A percentile compares a stretch with the other conserved stretches of the same genome.
phyloP scores from a whole-genome alignment of 2,329 filamentous ascomycete genomes.

The Pyricularia pennisetigena region DNA sequence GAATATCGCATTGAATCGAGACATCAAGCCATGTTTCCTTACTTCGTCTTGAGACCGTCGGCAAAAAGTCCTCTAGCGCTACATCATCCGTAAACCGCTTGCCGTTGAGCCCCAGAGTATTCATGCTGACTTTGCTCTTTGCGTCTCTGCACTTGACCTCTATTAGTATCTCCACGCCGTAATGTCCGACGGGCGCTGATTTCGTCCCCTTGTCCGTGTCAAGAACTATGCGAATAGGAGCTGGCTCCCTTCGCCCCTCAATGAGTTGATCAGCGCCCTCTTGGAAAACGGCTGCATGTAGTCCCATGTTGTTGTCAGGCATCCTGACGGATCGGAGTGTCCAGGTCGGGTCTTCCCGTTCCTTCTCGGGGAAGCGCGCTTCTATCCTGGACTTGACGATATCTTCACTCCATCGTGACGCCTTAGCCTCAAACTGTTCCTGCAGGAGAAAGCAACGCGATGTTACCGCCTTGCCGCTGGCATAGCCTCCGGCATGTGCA shows the following conservation, averaged over 20 bases:
- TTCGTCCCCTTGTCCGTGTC: slow-evolving; percentile 60
- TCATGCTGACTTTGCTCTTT: slow-evolving; percentile 34
- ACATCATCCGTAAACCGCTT: slow-evolving; percentile 66
- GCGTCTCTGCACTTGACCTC: slow-evolving; percentile 46
- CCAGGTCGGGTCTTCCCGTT: slow-evolving; percentile 75
- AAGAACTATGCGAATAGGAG: slow-evolving; percentile 61
- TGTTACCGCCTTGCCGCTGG: slow-evolving; percentile 39
- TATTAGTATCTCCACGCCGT: slow-evolving; percentile 61
- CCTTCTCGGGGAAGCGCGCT: slow-evolving; percentile 70
- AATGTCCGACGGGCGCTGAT: slow-evolving; percentile 55
- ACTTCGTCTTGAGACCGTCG: slow-evolving; percentile 66
- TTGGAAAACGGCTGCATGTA: slow-evolving; percentile 63
- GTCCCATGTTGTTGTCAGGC: slow-evolving; percentile 46
- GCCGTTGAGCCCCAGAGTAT: slow-evolving; percentile 55
- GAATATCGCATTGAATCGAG: neutral
- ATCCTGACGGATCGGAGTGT: slow-evolving; percentile 62
- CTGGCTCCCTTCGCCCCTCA: slow-evolving; percentile 56
- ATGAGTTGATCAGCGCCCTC: slow-evolving; percentile 53
- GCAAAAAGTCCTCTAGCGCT: slow-evolving; percentile 60
- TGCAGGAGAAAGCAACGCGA: slow-evolving; percentile 62
- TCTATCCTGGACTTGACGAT: slow-evolving; percentile 80
- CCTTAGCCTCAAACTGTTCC: slow-evolving; percentile 69
- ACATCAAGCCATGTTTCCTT: slow-evolving; percentile 20
- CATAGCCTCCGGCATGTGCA: slow-evolving; percentile 33
- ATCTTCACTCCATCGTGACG: slow-evolving; percentile 70